phyloP scores from a whole-genome alignment of 257 asterid species.

The Nicotiana attenuata region DNA sequence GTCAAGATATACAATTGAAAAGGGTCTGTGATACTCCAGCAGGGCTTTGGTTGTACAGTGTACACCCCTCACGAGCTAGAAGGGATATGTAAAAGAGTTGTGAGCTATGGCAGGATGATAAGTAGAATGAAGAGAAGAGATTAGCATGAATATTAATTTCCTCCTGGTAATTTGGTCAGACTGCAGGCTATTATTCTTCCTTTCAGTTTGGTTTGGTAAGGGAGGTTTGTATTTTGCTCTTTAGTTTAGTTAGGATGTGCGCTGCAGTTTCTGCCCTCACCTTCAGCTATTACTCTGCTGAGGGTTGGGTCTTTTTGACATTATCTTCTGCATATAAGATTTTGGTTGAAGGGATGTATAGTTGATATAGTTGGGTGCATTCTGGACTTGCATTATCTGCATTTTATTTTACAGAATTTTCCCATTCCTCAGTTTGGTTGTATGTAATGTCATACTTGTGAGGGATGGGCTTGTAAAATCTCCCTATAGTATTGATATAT shows the following conservation, averaged over 20 bases:
- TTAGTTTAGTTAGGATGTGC: slow-evolving; percentile 3
- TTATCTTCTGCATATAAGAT: slow-evolving; percentile 12
- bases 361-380: not conserved
- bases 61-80: not conserved
- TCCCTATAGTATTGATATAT: slow-evolving; percentile 5
- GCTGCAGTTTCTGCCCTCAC: slow-evolving; percentile 13
- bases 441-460: slow-evolving; percentile 12
- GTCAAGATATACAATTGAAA: slow-evolving; percentile 81
- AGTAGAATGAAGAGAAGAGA: not conserved
- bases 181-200: not conserved
- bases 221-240: not conserved
- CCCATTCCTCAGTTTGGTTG: slow-evolving; percentile 15
- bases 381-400: slow-evolving; percentile 1
- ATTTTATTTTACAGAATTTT: not conserved
- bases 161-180: slow-evolving; percentile 2
- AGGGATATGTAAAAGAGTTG: slow-evolving; percentile 18
- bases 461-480: slow-evolving; percentile 16
- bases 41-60: not conserved
- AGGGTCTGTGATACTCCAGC: not conserved
- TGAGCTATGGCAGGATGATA: slow-evolving; percentile 9
- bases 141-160: not conserved
- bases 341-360: slow-evolving; percentile 28
- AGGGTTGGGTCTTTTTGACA: slow-evolving; percentile 3
- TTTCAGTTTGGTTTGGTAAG: not conserved
- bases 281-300: not conserved